A percentile compares a stretch with the other conserved stretches of the same genome.
Conservation (phyloP, 2,329 filamentous ascomycete genomes). For the Clonostachys byssicola region DNA sequence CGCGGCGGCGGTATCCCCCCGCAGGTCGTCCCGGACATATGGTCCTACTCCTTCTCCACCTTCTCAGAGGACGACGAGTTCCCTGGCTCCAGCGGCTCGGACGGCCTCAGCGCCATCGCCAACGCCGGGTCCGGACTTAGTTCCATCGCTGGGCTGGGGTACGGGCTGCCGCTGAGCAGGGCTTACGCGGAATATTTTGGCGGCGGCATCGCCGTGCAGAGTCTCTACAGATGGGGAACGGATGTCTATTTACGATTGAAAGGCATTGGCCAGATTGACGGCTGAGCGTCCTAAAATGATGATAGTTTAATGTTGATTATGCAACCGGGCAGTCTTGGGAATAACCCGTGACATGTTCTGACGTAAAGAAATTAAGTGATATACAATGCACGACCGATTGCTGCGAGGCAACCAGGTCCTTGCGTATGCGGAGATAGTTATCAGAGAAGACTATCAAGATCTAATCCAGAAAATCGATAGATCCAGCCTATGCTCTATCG, state of each 20-base stretch:
- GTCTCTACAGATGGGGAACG: constrained; percentile 86
- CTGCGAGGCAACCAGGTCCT: too few relatives aligned
- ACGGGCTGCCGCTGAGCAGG: constrained; percentile 83
- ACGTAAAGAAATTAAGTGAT: not conserved
- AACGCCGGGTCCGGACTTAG: constrained; percentile 67
- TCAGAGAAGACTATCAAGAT: too few relatives aligned
- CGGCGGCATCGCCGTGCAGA: constrained; percentile 92
- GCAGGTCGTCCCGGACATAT: constrained; percentile 80
- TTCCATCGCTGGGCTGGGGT: constrained; percentile 89
- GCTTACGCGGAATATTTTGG: constrained; percentile 99
- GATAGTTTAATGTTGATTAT: not conserved
- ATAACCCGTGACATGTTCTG: not conserved
- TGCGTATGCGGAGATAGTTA: too few relatives aligned
- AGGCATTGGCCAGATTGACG: constrained; percentile 52
- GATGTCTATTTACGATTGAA: constrained; percentile 65
- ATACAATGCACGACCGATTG: not conserved
- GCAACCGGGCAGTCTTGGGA: not conserved
- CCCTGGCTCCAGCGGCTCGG: constrained; percentile 30
- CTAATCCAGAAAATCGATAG: too few relatives aligned
- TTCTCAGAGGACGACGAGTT: constrained; percentile 62
- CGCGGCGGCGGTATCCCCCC: constrained; percentile 90
- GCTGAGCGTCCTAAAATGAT: constrained; percentile 4
- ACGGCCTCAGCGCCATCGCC: constrained; percentile 71
- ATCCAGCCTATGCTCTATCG: too few relatives aligned
- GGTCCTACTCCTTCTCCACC: constrained; percentile 97